These are phyloP conservation scores for Pseudogymnoascus sp. DNA, from an alignment of 2,329 filamentous ascomycete species.

Conservation along the genomic window DNA sequence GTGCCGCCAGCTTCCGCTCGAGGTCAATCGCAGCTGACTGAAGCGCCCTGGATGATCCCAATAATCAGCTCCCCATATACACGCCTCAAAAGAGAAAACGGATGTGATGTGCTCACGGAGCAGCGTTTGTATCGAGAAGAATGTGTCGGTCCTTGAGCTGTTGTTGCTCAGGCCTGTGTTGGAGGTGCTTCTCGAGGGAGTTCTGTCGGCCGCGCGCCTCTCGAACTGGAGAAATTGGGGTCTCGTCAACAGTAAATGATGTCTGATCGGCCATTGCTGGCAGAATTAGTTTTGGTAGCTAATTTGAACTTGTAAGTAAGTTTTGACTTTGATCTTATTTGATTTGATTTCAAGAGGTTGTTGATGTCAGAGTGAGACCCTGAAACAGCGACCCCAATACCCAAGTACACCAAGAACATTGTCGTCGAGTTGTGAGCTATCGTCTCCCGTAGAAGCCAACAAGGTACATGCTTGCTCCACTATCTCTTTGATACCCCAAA, in stretches of 20 bases:
- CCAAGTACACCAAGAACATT: neutral
- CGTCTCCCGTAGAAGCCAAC: neutral
- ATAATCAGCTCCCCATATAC: neutral
- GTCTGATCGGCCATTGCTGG: conserved; percentile 3
- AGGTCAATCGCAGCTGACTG: conserved; percentile 55
- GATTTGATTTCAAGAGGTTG: neutral
- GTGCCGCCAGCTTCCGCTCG: conserved; percentile 53
- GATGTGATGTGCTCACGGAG: conserved; percentile 42
- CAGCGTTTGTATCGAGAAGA: conserved; percentile 56
- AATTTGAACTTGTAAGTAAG: conserved; percentile 6
- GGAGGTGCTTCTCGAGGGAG: conserved; percentile 64
- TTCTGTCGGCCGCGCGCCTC: conserved; percentile 47
- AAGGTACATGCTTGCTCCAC: neutral
- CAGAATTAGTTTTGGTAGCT: neutral
- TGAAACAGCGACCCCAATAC: no score
- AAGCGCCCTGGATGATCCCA: conserved; percentile 41
- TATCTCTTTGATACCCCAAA: neutral
- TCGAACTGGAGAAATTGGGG: conserved; percentile 47
- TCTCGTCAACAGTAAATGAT: conserved; percentile 40
- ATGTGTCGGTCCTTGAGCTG: conserved; percentile 63
- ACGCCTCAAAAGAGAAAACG: neutral
- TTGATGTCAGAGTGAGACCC: conserved; percentile 7
- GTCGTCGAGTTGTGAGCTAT: neutral
- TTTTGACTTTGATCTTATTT: neutral
- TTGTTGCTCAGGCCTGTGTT: conserved; percentile 56